Evolutionary conservation across 306 rosid genomes (phyloP).

Genomic region (Echinosophora koreensis): DNA sequence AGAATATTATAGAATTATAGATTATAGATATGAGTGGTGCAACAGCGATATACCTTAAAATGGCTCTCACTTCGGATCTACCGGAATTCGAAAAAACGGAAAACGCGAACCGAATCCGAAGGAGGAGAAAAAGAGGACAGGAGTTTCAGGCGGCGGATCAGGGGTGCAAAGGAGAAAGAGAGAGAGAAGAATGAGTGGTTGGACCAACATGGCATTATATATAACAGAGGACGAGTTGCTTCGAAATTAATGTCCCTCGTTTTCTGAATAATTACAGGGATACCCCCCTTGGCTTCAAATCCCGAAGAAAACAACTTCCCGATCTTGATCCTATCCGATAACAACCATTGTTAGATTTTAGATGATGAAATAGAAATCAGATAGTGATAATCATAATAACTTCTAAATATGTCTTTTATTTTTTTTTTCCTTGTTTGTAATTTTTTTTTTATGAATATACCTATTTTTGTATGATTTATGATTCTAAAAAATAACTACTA

Average conservation of each 20-base stretch:
- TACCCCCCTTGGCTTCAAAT: constrained; percentile 1
- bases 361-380: background rate
- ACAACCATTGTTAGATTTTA: background rate
- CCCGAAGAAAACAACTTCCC: background rate
- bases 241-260: background rate
- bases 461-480: too few species aligned
- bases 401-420: too few species aligned
- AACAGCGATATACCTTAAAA: constrained; percentile 47
- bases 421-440: too few species aligned
- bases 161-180: background rate
- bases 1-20: too few species aligned
- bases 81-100: background rate
- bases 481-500: too few species aligned
- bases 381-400: too few species aligned
- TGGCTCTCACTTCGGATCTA: constrained; percentile 49
- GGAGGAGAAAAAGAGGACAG: background rate
- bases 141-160: constrained; percentile 54
- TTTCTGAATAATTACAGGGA: background rate
- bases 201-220: background rate
- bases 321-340: background rate
- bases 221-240: background rate
- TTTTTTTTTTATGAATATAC: too few species aligned
- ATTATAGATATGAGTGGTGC: background rate
- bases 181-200: background rate
- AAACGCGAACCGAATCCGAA: constrained; percentile 24